Conservation (phyloP, 2,329 filamentous ascomycete species). For the Alternaria incomplexa region DNA sequence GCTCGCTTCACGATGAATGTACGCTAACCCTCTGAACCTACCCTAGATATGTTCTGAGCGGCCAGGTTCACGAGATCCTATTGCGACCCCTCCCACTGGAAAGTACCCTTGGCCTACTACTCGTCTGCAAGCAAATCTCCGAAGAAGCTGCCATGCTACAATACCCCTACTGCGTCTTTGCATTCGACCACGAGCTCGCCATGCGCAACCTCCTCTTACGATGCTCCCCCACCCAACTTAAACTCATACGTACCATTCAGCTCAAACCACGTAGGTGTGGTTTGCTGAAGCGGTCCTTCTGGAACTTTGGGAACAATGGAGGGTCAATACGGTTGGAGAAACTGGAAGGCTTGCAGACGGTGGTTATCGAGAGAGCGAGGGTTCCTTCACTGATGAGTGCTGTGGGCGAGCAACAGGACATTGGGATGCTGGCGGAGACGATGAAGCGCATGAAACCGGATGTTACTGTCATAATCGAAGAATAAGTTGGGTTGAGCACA, state of each 20-base stretch:
- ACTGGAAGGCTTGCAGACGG: not conserved
- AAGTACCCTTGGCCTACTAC: not conserved
- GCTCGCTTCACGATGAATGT: no score
- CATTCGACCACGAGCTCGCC: not conserved
- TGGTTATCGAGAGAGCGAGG: not conserved
- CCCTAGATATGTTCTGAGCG: not conserved
- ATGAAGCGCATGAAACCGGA: fast-evolving
- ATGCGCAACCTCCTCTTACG: not conserved
- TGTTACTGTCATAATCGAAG: not conserved
- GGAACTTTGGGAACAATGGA: not conserved
- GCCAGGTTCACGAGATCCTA: not conserved
- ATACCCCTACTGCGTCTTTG: not conserved
- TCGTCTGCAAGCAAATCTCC: not conserved
- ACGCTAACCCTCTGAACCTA: no score
- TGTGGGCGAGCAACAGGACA: not conserved
- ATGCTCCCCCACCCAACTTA: not conserved
- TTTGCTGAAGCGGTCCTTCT: not conserved
- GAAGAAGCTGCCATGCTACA: not conserved
- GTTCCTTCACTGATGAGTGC: not conserved
- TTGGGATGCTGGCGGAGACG: not conserved
- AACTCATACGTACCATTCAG: not conserved
- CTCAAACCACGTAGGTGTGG: not conserved
- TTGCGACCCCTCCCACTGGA: not conserved
- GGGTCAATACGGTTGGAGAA: not conserved
- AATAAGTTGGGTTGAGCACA: not conserved